A percentile compares a stretch with the other conserved stretches of the same genome.
These are phyloP conservation scores for Haplosporangium sp. DNA, from an alignment of 371 early-diverging fungal species.

Conservation along the genomic window DNA sequence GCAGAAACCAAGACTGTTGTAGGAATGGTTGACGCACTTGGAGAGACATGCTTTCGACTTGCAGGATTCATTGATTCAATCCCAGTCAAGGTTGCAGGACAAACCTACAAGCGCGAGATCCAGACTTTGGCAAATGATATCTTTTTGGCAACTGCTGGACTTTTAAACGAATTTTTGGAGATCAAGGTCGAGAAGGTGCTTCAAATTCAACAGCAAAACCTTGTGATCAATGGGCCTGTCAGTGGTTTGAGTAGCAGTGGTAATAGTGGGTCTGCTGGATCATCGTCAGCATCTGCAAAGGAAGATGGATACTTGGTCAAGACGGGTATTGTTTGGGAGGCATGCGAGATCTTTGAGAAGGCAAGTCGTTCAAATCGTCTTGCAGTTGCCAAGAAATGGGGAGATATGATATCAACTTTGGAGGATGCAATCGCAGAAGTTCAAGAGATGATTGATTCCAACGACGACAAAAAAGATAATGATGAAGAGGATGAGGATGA, in stretches of 20 bases:
- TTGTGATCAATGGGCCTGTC: slow-evolving; percentile 1
- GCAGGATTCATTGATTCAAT: slow-evolving; percentile 51
- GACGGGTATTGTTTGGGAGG: slow-evolving; percentile 53
- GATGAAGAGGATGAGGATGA: slow-evolving; percentile 20
- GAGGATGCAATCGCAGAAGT: slow-evolving; percentile 55
- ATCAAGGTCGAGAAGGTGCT: slow-evolving; percentile 25
- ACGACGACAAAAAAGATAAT: slow-evolving; percentile 37
- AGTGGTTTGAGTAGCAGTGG: slow-evolving; percentile 3
- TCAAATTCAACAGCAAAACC: slow-evolving; percentile 32
- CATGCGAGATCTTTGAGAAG: slow-evolving; percentile 49
- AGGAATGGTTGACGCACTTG: slow-evolving; percentile 45
- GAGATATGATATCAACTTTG: slow-evolving; percentile 43
- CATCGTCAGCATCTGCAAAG: slow-evolving; percentile 9
- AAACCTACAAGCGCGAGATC: slow-evolving; percentile 48
- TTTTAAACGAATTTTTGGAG: slow-evolving; percentile 52
- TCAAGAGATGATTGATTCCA: slow-evolving; percentile 51
- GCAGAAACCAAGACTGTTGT: slow-evolving; percentile 47
- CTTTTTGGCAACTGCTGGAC: slow-evolving; percentile 39
- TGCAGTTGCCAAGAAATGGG: slow-evolving; percentile 52
- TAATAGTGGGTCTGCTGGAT: background rate
- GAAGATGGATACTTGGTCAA: slow-evolving; percentile 47
- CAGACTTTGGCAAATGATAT: slow-evolving; percentile 42
- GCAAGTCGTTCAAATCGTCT: slow-evolving; percentile 43
- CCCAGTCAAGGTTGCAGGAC: slow-evolving; percentile 50
- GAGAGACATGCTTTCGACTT: slow-evolving; percentile 49